Conservation (phyloP, 768 basidiomycete genomes). For the Lactarius deliciosus region DNA sequence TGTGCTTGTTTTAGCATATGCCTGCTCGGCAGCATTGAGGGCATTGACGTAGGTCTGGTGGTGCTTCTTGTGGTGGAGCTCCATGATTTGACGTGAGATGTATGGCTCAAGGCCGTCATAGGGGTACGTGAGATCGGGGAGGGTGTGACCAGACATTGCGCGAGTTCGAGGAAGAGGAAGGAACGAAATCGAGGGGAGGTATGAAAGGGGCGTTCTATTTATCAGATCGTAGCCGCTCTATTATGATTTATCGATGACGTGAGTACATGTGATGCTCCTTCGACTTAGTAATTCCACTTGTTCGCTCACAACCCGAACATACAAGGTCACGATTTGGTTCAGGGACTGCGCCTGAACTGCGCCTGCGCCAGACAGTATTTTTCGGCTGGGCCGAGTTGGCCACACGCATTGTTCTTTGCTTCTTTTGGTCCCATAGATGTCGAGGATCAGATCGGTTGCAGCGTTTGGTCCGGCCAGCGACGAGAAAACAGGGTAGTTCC, state of each 20-base stretch:
- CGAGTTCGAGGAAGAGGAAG: conserved; percentile 13
- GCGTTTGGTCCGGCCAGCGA: too few relatives aligned
- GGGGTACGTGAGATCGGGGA: conserved; percentile 72
- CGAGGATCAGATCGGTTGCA: too few relatives aligned
- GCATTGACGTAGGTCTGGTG: conserved; percentile 94
- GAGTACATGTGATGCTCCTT: conserved; percentile 9
- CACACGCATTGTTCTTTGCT: background rate
- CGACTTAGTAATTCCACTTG: background rate
- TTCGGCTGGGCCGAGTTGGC: background rate
- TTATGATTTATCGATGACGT: conserved; percentile 18
- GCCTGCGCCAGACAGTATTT: too few relatives aligned
- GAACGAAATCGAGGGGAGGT: conserved; percentile 1
- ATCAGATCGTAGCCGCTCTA: background rate
- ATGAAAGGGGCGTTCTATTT: conserved; percentile 23
- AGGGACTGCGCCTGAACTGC: too few relatives aligned
- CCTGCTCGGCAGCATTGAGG: conserved; percentile 84
- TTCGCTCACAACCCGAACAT: conserved; percentile 10
- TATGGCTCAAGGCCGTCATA: conserved; percentile 94
- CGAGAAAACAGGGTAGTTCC: too few relatives aligned
- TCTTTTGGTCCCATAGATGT: too few relatives aligned
- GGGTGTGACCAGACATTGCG: conserved; percentile 42
- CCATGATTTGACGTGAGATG: conserved; percentile 91
- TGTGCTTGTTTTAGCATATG: conserved; percentile 62
- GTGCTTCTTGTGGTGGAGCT: conserved; percentile 91
- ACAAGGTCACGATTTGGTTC: too few relatives aligned